Percentiles rank a stretch among this genome's conserved stretches.
These are phyloP conservation scores for Xylaria sp. DNA, from an alignment of 2,329 filamentous ascomycete genomes.

Conservation along the genomic window DNA sequence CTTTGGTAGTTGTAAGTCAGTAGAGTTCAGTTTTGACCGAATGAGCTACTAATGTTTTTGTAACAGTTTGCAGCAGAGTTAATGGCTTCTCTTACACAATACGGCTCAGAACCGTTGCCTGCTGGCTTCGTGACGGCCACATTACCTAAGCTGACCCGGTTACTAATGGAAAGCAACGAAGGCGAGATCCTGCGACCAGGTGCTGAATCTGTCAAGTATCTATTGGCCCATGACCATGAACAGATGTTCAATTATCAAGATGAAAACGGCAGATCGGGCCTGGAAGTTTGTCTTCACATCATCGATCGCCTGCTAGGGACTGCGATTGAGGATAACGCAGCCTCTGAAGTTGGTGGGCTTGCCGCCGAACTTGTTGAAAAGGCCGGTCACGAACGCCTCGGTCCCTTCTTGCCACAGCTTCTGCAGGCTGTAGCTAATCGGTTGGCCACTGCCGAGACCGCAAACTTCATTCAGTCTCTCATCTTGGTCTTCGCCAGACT, in stretches of 20 bases:
- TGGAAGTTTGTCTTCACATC: conserved; percentile 90
- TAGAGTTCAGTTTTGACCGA: not conserved
- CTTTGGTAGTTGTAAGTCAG: conserved; percentile 74
- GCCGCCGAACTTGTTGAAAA: conserved; percentile 96
- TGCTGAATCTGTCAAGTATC: conserved; percentile 86
- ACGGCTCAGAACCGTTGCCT: conserved; percentile 86
- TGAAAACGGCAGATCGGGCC: conserved; percentile 79
- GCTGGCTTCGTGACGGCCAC: conserved; percentile 84
- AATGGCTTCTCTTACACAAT: conserved; percentile 80
- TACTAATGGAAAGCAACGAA: conserved; percentile 86
- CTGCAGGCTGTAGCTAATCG: conserved; percentile 88
- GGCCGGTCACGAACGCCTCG: conserved; percentile 88
- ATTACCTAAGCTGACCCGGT: conserved; percentile 84
- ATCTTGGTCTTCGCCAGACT: conserved; percentile 95
- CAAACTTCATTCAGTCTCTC: conserved; percentile 92
- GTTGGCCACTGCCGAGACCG: conserved; percentile 82
- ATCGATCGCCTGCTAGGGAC: conserved; percentile 90
- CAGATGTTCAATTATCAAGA: conserved; percentile 91
- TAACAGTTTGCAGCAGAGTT: conserved; percentile 81
- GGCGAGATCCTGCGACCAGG: conserved; percentile 88
- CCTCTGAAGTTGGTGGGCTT: conserved; percentile 93
- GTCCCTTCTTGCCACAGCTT: conserved; percentile 88
- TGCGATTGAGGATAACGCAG: conserved; percentile 88
- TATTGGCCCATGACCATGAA: conserved; percentile 87
- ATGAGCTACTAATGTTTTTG: conserved; percentile 38